Evolutionary conservation across 1,139 yeast genomes (phyloP).

Genomic region (Saccharomycopsis phalli): DNA sequence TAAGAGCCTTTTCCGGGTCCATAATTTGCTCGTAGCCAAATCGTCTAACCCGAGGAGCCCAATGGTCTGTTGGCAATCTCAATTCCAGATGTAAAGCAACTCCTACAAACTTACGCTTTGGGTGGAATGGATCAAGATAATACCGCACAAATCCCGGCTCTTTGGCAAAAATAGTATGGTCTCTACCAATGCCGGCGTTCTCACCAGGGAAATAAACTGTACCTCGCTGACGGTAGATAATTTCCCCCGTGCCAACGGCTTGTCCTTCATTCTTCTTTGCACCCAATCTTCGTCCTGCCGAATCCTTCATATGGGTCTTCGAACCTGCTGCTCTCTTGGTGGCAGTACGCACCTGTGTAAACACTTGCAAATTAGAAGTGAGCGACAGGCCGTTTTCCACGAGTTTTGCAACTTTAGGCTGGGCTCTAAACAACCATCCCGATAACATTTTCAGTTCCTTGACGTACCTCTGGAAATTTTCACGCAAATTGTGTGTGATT

Average conservation of each 20-base stretch:
- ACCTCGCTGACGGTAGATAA: conserved; percentile 91
- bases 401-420: not conserved
- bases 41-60: conserved; percentile 76
- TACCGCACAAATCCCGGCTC: conserved; percentile 93
- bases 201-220: conserved; percentile 96
- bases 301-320: conserved; percentile 84
- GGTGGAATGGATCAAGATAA: conserved; percentile 95
- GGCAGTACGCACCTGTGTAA: conserved; percentile 68
- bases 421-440: not conserved
- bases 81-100: conserved; percentile 61
- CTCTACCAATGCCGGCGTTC: conserved; percentile 83
- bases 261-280: conserved; percentile 72
- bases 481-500: no score
- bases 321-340: conserved; percentile 94
- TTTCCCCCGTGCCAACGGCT: conserved; percentile 69
- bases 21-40: conserved; percentile 60
- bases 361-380: conserved; percentile 5
- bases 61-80: conserved; percentile 78
- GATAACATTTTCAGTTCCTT: no score
- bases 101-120: conserved; percentile 84
- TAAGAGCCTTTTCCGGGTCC: conserved; percentile 42
- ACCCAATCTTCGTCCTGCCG: conserved; percentile 92
- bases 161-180: conserved; percentile 82
- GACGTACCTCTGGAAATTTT: no score
- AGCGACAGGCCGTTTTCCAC: not conserved